phyloP scores from a whole-genome alignment of 805 yeast species.

The Kodamaea restingae region DNA sequence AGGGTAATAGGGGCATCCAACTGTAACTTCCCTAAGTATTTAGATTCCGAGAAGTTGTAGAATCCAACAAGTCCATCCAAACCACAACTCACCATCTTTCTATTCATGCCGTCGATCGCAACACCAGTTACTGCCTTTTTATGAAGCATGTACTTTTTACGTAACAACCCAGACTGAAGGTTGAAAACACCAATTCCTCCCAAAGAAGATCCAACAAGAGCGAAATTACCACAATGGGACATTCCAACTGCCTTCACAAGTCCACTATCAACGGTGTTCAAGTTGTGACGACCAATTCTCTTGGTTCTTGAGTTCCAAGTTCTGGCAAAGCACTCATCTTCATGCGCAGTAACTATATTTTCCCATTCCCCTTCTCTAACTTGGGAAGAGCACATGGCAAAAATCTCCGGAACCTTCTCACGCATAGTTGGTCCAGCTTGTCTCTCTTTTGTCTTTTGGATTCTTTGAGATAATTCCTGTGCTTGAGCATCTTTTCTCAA shows the following conservation, averaged over 20 bases:
- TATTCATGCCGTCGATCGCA: slow-evolving; percentile 85
- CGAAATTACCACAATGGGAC: slow-evolving; percentile 95
- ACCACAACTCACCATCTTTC: slow-evolving; percentile 81
- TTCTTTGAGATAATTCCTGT: slow-evolving; percentile 83
- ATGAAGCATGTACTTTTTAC: slow-evolving; percentile 67
- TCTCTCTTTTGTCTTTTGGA: slow-evolving; percentile 37
- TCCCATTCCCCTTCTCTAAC: slow-evolving; percentile 91
- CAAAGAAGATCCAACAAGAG: slow-evolving; percentile 77
- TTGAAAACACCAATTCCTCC: slow-evolving; percentile 88
- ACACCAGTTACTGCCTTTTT: slow-evolving; percentile 84
- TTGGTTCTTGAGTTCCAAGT: slow-evolving; percentile 84
- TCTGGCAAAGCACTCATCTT: slow-evolving; percentile 76
- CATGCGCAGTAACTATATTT: slow-evolving; percentile 83
- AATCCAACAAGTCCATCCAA: slow-evolving; percentile 87
- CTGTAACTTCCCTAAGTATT: slow-evolving; percentile 59
- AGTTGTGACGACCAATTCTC: slow-evolving; percentile 69
- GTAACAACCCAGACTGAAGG: slow-evolving; percentile 81
- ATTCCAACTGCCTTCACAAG: slow-evolving; percentile 70
- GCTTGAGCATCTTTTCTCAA: slow-evolving; percentile 95
- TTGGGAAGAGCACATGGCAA: slow-evolving; percentile 64
- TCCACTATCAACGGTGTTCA: slow-evolving; percentile 76
- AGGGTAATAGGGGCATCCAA: slow-evolving; percentile 75
- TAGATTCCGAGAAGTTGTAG: slow-evolving; percentile 74
- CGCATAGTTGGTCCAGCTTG: slow-evolving; percentile 56
- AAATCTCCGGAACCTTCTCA: slow-evolving; percentile 75